Conservation (phyloP, 768 basidiomycete genomes). For the Calvatia gigantea region DNA sequence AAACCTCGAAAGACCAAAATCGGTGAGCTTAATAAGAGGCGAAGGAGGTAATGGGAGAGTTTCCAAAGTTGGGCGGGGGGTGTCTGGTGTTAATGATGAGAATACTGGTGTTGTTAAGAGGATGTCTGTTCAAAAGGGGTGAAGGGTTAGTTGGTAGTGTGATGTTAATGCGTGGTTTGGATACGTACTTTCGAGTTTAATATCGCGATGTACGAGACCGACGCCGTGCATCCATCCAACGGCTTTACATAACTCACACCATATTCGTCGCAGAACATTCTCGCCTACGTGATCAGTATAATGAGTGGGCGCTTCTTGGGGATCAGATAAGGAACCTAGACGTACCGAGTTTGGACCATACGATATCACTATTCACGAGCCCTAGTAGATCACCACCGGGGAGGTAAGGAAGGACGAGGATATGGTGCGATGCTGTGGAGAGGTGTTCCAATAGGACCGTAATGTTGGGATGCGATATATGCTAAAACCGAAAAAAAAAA, state of each 20-base stretch:
- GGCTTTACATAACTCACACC: conserved; percentile 71
- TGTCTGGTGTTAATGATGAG: conserved; percentile 18
- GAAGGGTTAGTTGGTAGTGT: not conserved
- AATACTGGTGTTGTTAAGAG: conserved; percentile 54
- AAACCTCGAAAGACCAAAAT: conserved; percentile 88
- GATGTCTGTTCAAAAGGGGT: conserved; percentile 52
- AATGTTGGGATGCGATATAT: conserved; percentile 80
- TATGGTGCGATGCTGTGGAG: conserved; percentile 68
- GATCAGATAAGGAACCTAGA: conserved; percentile 6
- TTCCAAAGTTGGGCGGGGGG: conserved; percentile 24
- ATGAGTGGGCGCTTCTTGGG: conserved; percentile 5
- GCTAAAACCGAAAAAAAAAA: conserved; percentile 36
- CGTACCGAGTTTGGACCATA: conserved; percentile 37
- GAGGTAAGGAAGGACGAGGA: conserved; percentile 74
- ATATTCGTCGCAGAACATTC: conserved; percentile 61
- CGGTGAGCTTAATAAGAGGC: conserved; percentile 78
- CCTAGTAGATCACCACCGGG: conserved; percentile 81
- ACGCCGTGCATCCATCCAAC: conserved; percentile 88
- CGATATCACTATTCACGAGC: conserved; percentile 56
- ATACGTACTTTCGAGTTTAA: conserved; percentile 76
- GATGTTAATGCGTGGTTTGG: not conserved
- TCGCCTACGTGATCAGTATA: conserved; percentile 29
- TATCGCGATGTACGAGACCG: conserved; percentile 84
- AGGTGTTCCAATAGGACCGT: conserved; percentile 69
- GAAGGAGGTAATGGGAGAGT: conserved; percentile 37